Base-by-base conservation (phyloP, 768 basidiomycete species). In the Lactifluus piperatus region DNA sequence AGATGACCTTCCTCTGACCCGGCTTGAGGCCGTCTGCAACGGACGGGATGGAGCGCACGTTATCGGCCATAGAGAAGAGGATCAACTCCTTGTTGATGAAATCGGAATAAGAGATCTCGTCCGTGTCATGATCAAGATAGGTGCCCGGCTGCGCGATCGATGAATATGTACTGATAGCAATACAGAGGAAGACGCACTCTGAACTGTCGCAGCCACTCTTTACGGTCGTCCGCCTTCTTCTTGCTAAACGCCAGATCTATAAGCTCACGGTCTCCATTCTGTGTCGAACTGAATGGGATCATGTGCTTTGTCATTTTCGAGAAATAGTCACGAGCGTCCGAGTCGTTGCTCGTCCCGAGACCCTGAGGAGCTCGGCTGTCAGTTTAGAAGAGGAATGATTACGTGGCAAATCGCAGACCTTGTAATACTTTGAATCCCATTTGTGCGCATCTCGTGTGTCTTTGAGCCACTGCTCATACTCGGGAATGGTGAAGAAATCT, bases 181-280 rank as follows among this genome's bases (percentile, higher is more conserved):
- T 24, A 7, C 5, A 36, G 6, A 24, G 2, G 1, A 16, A 3
- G 22, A 48, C 74, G 57, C 66, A 88, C 93, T 77, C 82, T 92
- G 75, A 93, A 95, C 61, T 91, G 86, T 24, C 97, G 81, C 13
- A 99, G 75, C 97, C 97, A 99, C 57, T 99, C 97, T 71, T 99
- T 98, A 53, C 97, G 86, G 2, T 97, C 94, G 60, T 99, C 97
- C 0, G 94, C 91, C 69, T 95, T 97, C 79, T 97, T 98, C 82
- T 98, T 99, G 77, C 92, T 97, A 78, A 99, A 99, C 0, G 97
- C 97, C 56, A 99, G 84, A 41, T 99, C 97, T 60, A 99, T 95
- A 36, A 97, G 79, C 7, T 85, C 85, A 46, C 82, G 84, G 65
- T 98, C 97, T 2, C 86, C 93, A 0, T 85, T 80, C 67, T 88